Evolutionary conservation across 1,284 basidiomycete genomes (phyloP).

Genomic region (Trametes hirsuta): DNA sequence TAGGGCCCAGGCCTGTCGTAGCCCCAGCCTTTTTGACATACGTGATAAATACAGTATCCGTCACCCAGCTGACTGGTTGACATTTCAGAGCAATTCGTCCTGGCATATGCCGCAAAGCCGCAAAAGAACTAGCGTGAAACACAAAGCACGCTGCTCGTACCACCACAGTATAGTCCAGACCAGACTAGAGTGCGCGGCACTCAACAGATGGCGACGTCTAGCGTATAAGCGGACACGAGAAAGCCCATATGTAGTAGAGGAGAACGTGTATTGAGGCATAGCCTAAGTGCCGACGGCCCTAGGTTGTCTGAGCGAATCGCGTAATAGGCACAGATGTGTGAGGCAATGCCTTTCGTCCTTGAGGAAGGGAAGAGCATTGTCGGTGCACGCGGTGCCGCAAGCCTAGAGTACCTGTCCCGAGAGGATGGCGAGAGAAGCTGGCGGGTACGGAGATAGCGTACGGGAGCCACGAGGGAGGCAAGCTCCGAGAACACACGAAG

Average conservation of each 20-base stretch:
- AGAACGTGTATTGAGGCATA: neutral
- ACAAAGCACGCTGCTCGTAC: neutral
- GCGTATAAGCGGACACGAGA: too few species aligned
- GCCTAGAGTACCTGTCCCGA: neutral
- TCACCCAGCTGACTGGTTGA: neutral
- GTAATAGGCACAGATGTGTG: neutral
- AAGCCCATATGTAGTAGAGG: too few species aligned
- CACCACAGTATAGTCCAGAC: too few species aligned
- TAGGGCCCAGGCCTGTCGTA: neutral
- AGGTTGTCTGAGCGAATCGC: neutral
- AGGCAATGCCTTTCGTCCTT: neutral
- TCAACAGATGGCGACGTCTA: too few species aligned
- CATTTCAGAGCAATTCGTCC: neutral
- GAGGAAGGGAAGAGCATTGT: neutral
- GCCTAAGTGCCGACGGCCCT: neutral
- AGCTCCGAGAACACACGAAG: neutral
- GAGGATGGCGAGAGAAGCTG: neutral
- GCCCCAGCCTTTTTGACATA: neutral
- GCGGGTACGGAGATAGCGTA: constrained; percentile 16
- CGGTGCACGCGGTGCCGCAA: neutral
- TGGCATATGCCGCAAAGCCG: neutral
- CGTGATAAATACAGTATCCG: neutral
- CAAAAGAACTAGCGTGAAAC: neutral
- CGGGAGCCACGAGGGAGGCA: constrained; percentile 8
- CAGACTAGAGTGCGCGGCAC: too few species aligned